Base-by-base conservation (phyloP, 2,329 filamentous ascomycete species). In the Juglanconis juglandina region DNA sequence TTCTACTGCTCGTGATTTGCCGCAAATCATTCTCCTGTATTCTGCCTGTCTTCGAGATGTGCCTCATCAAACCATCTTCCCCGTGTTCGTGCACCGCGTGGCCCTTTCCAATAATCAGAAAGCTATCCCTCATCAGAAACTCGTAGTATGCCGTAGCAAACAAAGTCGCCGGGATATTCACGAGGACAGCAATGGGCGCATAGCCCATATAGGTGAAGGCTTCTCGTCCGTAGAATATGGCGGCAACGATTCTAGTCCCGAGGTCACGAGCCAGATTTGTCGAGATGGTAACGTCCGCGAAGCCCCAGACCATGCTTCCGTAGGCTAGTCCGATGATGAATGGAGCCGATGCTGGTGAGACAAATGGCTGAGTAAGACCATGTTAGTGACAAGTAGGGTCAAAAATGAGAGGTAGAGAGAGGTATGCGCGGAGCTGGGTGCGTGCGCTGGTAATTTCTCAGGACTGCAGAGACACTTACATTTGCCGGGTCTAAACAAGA, bases 251-350 rank as follows among this genome's bases (percentile, higher is more conserved):
- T 17, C 84, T 78, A 1, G 81, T 80, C n/a, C 84, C 84, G 13
- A 86, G 72, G 67, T 87, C 84, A 66, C 83, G 73, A 10, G 84
- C 83, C 37, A 83, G 68, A 69, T 87, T 87, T 13, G 82, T 84
- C 44, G 74, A 77, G 65, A 86, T 80, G 11, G 80, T 82, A 51
- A 82, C 75, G 59, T 75, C 74, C 9, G 81, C 83, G 64, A 85
- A 86, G 3, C 80, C 82, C 81, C 83, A 86, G 47, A 83, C 74
- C 74, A 81, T 81, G 63, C 68, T 72, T 3, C 74, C 81, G 68
- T 84, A 86, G 5, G 76, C 82, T 4, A 85, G 66, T 10, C 84
- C 83, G 64, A 86, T 85, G 41, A 79, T 75, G 63, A 83, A 83
- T 4, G 82, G 81, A 1, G 77, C 78, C 32, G 71, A 70, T 9